These are phyloP conservation scores for Penicillium verhagenii DNA, from an alignment of 495 filamentous ascomycete species.

Conservation along the genomic window DNA sequence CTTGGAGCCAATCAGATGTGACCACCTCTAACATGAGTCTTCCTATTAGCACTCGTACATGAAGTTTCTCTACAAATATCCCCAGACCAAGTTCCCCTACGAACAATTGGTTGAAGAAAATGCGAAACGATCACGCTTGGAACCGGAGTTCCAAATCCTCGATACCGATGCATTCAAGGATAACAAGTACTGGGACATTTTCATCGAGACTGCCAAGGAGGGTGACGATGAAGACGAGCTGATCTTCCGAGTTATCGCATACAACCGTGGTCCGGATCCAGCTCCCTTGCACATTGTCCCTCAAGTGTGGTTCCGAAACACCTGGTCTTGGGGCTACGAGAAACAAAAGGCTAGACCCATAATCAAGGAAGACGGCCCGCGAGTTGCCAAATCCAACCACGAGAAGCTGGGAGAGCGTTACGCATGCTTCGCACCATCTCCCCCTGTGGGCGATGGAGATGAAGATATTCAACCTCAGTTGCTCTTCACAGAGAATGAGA, in stretches of 20 bases:
- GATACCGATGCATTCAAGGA: conserved; percentile 94
- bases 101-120: conserved; percentile 83
- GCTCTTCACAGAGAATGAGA: conserved; percentile 95
- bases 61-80: conserved; percentile 98
- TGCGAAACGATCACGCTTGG: conserved; percentile 66
- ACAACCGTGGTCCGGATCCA: conserved; percentile 88
- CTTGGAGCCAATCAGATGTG: neutral
- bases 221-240: conserved; percentile 84
- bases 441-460: conserved; percentile 71
- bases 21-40: neutral
- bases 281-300: conserved; percentile 91
- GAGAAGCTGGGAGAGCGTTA: conserved; percentile 77
- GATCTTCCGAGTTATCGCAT: conserved; percentile 91
- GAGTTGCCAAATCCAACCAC: conserved; percentile 71
- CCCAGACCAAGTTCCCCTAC: conserved; percentile 88
- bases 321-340: conserved; percentile 89
- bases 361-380: conserved; percentile 61
- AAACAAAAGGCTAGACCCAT: conserved; percentile 68
- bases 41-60: conserved; percentile 84
- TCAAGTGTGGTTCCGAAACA: conserved; percentile 96
- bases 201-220: conserved; percentile 95
- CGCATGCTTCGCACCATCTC: conserved; percentile 83
- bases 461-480: conserved; percentile 80
- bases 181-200: conserved; percentile 92
- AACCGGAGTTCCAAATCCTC: conserved; percentile 85